Percentiles rank a stretch among this genome's conserved stretches.
Evolutionary conservation across 2,329 filamentous ascomycete genomes (phyloP).

Genomic region (Monosporascus sp.): DNA sequence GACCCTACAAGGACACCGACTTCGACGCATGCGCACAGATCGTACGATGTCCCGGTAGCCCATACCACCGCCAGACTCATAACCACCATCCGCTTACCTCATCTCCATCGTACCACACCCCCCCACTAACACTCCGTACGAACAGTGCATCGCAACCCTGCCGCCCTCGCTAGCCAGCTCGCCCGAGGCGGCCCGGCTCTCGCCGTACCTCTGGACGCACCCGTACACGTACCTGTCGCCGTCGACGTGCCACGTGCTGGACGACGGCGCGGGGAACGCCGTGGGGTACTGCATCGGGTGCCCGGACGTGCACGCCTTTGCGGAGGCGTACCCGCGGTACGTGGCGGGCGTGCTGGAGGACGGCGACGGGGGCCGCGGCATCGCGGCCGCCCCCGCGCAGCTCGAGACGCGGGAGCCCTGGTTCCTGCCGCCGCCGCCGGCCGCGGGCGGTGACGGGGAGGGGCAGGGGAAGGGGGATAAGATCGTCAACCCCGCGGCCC

Average conservation of each 20-base stretch:
- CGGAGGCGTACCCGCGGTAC: slow-evolving; percentile 33
- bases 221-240: slow-evolving; percentile 43
- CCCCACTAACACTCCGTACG: neutral
- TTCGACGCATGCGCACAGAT: slow-evolving; percentile 36
- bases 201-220: slow-evolving; percentile 47
- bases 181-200: slow-evolving; percentile 28
- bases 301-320: slow-evolving; percentile 36
- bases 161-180: slow-evolving; percentile 35
- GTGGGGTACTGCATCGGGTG: slow-evolving; percentile 47
- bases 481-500: slow-evolving; percentile 25
- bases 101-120: neutral
- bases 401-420: slow-evolving; percentile 27
- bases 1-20: slow-evolving; percentile 32
- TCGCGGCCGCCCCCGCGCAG: slow-evolving; percentile 14
- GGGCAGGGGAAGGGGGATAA: neutral
- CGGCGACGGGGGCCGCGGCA: slow-evolving; percentile 16
- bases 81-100: neutral
- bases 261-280: slow-evolving; percentile 37
- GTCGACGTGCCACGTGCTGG: slow-evolving; percentile 40
- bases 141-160: slow-evolving; percentile 43
- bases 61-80: neutral
- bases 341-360: slow-evolving; percentile 27
- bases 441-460: slow-evolving; percentile 4
- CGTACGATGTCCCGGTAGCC: slow-evolving; percentile 22
- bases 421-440: slow-evolving; percentile 3